Evolutionary conservation across 495 filamentous ascomycete species (phyloP).

Genomic region (Penicillium bovifimosum): DNA sequence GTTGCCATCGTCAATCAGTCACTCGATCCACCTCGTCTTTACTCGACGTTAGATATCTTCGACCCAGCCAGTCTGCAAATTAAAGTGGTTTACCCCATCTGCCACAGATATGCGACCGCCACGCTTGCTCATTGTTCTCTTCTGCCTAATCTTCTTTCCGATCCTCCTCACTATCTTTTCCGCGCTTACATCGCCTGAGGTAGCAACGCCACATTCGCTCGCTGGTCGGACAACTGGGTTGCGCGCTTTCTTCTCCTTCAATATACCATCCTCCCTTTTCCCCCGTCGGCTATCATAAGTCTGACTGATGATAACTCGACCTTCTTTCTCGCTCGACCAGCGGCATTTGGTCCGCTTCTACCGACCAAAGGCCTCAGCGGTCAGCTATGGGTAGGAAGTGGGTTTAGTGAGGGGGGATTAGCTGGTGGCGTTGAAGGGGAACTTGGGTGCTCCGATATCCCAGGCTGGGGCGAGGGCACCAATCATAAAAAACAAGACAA

Average conservation of each 20-base stretch:
- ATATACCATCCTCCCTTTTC: slow-evolving; percentile 76
- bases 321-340: slow-evolving; percentile 87
- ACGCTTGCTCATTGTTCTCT: slow-evolving; percentile 47
- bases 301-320: slow-evolving; percentile 97
- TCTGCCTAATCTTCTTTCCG: slow-evolving; percentile 51
- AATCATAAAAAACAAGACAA: slow-evolving; percentile 29
- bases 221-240: slow-evolving; percentile 41
- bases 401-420: slow-evolving; percentile 69
- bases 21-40: slow-evolving; percentile 5
- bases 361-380: slow-evolving; percentile 73
- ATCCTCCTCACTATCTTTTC: slow-evolving; percentile 49
- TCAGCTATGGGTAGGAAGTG: slow-evolving; percentile 83
- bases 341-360: slow-evolving; percentile 82
- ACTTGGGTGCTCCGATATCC: slow-evolving; percentile 96
- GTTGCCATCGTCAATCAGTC: slow-evolving; percentile 13
- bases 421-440: slow-evolving; percentile 64
- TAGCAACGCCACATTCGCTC: slow-evolving; percentile 37
- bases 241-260: slow-evolving; percentile 57
- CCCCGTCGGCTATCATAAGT: slow-evolving; percentile 89
- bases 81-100: not conserved
- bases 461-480: slow-evolving; percentile 69
- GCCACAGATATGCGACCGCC: slow-evolving; percentile 49
- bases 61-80: not conserved
- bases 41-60: not conserved
- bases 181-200: slow-evolving; percentile 38